phyloP scores from a whole-genome alignment of 257 asterid genomes.

The Primulina tabacum region DNA sequence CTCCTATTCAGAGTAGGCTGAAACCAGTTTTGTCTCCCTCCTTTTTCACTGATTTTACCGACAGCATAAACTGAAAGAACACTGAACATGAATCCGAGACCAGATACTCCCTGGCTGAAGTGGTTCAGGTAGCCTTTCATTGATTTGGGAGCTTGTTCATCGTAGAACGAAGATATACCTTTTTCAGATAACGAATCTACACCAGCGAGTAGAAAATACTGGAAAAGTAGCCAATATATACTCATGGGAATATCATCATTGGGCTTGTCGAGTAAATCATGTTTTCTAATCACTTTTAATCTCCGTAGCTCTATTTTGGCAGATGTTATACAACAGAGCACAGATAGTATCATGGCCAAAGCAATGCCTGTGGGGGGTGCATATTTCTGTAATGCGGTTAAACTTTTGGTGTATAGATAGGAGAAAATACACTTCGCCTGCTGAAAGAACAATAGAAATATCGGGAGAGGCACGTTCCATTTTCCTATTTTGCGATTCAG shows the following conservation, averaged over 20 bases:
- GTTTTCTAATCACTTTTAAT: conserved; percentile 26
- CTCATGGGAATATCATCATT: conserved; percentile 38
- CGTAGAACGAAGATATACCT: conserved; percentile 31
- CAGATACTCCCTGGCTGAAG: conserved; percentile 31
- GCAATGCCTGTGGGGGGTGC: conserved; percentile 43
- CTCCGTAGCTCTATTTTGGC: conserved; percentile 45
- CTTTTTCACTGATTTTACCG: conserved; percentile 44
- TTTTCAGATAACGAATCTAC: conserved; percentile 32
- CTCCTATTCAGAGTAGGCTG: conserved; percentile 48
- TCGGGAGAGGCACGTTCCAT: conserved; percentile 43
- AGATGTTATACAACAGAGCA: conserved; percentile 53
- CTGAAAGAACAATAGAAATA: conserved; percentile 30
- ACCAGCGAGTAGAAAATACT: conserved; percentile 47
- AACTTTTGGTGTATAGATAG: not conserved
- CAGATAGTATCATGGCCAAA: conserved; percentile 37
- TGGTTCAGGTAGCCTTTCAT: conserved; percentile 28
- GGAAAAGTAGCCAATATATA: conserved; percentile 46
- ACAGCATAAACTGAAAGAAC: conserved; percentile 41
- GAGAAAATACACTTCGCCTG: not conserved
- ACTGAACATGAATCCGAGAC: conserved; percentile 45
- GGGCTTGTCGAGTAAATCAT: conserved; percentile 33
- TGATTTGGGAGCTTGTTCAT: conserved; percentile 26
- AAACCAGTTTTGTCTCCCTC: conserved; percentile 48
- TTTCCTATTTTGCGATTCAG: conserved; percentile 48
- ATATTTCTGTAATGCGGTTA: not conserved